A percentile compares a stretch with the other conserved stretches of the same genome.
These are phyloP conservation scores for Dipodascus albidus DNA, from an alignment of 805 yeast genomes.

Conservation along the genomic window DNA sequence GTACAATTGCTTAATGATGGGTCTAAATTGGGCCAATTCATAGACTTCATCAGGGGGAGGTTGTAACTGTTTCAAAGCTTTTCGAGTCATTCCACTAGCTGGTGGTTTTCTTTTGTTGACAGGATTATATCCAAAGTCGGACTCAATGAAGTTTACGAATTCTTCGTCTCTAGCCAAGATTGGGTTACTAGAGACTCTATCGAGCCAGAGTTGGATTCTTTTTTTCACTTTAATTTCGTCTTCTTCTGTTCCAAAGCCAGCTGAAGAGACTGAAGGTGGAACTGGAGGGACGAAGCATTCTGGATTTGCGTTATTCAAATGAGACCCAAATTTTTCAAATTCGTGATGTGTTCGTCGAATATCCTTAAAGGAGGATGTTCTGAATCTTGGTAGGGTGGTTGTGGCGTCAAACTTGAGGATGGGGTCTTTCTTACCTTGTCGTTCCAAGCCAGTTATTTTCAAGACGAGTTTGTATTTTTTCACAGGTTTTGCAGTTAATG, in stretches of 20 bases:
- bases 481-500: slow-evolving; percentile 5
- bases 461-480: slow-evolving; percentile 35
- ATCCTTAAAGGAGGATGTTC: slow-evolving; percentile 59
- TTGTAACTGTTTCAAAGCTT: slow-evolving; percentile 81
- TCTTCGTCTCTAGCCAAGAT: slow-evolving; percentile 82
- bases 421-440: slow-evolving; percentile 66
- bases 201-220: slow-evolving; percentile 78
- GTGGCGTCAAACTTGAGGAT: slow-evolving; percentile 59
- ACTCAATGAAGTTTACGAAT: slow-evolving; percentile 70
- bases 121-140: slow-evolving; percentile 58
- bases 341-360: slow-evolving; percentile 76
- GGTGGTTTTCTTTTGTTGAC: slow-evolving; percentile 48
- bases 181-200: slow-evolving; percentile 61
- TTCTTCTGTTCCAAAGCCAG: slow-evolving; percentile 77
- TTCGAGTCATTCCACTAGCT: slow-evolving; percentile 80
- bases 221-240: slow-evolving; percentile 46
- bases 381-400: slow-evolving; percentile 63
- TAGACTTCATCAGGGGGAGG: slow-evolving; percentile 84
- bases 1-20: slow-evolving; percentile 69
- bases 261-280: slow-evolving; percentile 64
- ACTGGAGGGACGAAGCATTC: slow-evolving; percentile 90
- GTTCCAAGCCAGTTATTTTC: slow-evolving; percentile 59
- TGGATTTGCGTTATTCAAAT: slow-evolving; percentile 67
- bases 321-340: slow-evolving; percentile 62
- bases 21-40: slow-evolving; percentile 77